Percentiles rank a stretch among this genome's conserved stretches.
phyloP scores from a whole-genome alignment of 495 filamentous ascomycete species.

The Podospora pseudoanserina region DNA sequence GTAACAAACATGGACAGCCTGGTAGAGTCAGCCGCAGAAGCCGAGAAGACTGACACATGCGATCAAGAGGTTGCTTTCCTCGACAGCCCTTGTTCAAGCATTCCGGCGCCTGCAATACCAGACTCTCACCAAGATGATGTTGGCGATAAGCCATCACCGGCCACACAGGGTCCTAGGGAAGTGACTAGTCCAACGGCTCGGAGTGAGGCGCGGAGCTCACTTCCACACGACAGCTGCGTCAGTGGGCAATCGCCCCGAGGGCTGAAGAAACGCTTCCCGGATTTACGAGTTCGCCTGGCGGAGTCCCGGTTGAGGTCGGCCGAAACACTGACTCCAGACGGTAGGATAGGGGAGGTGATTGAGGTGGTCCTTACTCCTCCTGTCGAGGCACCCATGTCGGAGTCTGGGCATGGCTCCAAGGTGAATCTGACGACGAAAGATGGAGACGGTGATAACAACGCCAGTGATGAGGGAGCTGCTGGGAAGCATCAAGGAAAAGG shows the following conservation, averaged over 20 bases:
- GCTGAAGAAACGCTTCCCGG: conserved; percentile 26
- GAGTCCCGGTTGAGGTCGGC: conserved; percentile 15
- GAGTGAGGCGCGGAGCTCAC: conserved; percentile 11
- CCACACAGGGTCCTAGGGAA: not conserved
- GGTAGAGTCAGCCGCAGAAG: not conserved
- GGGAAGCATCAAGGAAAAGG: conserved; percentile 9
- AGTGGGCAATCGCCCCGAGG: conserved; percentile 17
- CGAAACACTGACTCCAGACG: not conserved
- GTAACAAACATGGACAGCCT: conserved; percentile 5
- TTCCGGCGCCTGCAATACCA: conserved; percentile 2
- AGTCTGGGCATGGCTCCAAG: not conserved
- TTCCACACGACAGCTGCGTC: conserved; percentile 14
- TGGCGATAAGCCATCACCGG: not conserved
- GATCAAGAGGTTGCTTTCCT: not conserved
- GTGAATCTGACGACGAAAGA: not conserved
- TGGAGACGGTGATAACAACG: not conserved
- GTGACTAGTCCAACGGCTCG: not conserved
- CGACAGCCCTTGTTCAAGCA: not conserved
- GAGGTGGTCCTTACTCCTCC: not conserved
- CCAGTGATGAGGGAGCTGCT: not conserved
- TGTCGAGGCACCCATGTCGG: not conserved
- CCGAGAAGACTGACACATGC: not conserved
- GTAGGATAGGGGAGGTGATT: not conserved
- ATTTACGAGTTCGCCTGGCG: conserved; percentile 20
- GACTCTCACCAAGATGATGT: not conserved